These are phyloP conservation scores for Solidago caesia DNA, from an alignment of 129 eudicot genomes.

Conservation along the genomic window DNA sequence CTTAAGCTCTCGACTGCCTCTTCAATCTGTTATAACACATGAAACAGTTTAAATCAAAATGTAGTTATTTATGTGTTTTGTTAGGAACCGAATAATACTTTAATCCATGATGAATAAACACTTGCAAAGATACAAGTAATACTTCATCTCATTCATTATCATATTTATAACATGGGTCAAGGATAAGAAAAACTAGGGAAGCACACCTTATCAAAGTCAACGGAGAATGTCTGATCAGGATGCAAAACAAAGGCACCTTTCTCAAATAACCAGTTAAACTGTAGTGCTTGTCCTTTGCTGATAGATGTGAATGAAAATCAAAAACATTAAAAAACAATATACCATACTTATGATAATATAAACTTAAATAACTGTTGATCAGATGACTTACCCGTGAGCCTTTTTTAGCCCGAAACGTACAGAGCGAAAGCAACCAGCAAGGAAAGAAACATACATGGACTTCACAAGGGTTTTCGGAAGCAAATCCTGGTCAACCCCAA, in stretches of 20 bases:
- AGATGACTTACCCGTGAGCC: slow-evolving; percentile 83
- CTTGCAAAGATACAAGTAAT: too few species aligned
- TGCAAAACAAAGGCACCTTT: slow-evolving; percentile 74
- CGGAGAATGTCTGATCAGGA: slow-evolving; percentile 65
- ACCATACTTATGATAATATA: background rate
- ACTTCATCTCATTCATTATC: background rate
- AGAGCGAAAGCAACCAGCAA: slow-evolving; percentile 98
- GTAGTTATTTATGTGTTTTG: background rate
- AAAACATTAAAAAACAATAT: background rate
- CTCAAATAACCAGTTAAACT: slow-evolving; percentile 84
- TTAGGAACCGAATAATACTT: background rate
- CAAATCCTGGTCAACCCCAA: slow-evolving; percentile 46
- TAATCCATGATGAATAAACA: background rate
- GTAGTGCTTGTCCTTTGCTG: slow-evolving; percentile 97
- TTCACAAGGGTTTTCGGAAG: slow-evolving; percentile 62
- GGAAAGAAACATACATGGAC: slow-evolving; percentile 88
- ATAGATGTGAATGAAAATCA: background rate
- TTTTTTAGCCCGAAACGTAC: slow-evolving; percentile 91
- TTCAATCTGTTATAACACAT: slow-evolving; percentile 51
- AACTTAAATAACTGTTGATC: slow-evolving; percentile 19
- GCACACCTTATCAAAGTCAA: slow-evolving; percentile 80
- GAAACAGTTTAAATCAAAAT: background rate
- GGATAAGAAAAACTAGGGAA: background rate
- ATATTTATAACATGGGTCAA: background rate
- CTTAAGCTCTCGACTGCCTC: slow-evolving; percentile 79